Evolutionary conservation across 495 filamentous ascomycete species (phyloP).

Genomic region (Xylaria curta): DNA sequence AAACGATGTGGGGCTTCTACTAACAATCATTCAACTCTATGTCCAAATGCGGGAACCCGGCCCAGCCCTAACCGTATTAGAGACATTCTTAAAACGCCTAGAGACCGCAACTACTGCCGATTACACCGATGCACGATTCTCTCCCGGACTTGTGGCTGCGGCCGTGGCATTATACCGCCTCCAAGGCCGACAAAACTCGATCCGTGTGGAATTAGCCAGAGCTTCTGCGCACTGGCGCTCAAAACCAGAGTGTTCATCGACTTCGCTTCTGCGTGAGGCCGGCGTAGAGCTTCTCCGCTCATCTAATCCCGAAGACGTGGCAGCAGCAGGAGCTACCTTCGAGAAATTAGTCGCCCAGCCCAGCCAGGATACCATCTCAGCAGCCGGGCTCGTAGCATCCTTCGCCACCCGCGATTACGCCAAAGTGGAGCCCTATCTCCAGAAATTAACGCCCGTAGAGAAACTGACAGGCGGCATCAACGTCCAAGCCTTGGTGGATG

Average conservation of each 20-base stretch:
- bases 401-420: conserved; percentile 70
- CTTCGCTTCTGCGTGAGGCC: conserved; percentile 76
- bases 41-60: conserved; percentile 74
- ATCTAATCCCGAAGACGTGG: conserved; percentile 66
- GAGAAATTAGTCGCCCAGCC: conserved; percentile 66
- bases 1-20: conserved; percentile 79
- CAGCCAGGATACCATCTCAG: conserved; percentile 66
- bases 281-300: conserved; percentile 81
- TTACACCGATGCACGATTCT: conserved; percentile 72
- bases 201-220: conserved; percentile 74
- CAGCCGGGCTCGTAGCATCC: conserved; percentile 84
- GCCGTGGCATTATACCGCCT: conserved; percentile 80
- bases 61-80: conserved; percentile 76
- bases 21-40: conserved; percentile 87
- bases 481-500: conserved; percentile 70
- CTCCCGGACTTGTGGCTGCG: conserved; percentile 85
- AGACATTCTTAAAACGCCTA: conserved; percentile 74
- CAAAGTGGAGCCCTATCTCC: conserved; percentile 65
- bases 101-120: conserved; percentile 66
- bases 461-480: conserved; percentile 72
- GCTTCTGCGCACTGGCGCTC: conserved; percentile 82
- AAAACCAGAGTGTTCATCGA: conserved; percentile 51
- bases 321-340: conserved; percentile 77
- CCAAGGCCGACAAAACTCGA: conserved; percentile 77
- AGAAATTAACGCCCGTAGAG: conserved; percentile 67